Evolutionary conservation across 2,329 filamentous ascomycete genomes (phyloP).

Genomic region (Hypomyces rosellus): DNA sequence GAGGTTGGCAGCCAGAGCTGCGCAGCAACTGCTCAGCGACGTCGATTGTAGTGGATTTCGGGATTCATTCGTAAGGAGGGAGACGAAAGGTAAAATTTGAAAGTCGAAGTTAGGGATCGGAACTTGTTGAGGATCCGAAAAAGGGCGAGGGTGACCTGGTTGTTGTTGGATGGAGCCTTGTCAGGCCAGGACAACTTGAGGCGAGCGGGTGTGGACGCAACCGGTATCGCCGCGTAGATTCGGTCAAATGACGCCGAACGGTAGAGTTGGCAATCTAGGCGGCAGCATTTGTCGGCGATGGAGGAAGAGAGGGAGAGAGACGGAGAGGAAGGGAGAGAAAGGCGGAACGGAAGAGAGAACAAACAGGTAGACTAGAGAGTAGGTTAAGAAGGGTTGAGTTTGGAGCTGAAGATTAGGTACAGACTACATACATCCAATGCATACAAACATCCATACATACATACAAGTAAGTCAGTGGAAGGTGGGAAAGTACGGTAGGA

Average conservation of each 20-base stretch:
- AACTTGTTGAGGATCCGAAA: too few species aligned
- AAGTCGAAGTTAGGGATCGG: too few species aligned
- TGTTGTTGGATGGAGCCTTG: too few species aligned
- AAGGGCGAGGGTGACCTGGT: too few species aligned
- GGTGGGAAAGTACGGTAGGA: background rate
- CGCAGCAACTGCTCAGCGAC: constrained; percentile 28
- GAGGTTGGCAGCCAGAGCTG: constrained; percentile 28
- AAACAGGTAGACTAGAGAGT: background rate
- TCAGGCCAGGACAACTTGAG: too few species aligned
- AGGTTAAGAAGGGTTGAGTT: background rate
- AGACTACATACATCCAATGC: too few species aligned
- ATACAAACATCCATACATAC: too few species aligned
- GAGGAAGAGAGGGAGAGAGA: background rate
- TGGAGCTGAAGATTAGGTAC: constrained; percentile 1
- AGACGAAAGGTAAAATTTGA: background rate
- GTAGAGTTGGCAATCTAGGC: too few species aligned
- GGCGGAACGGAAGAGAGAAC: background rate
- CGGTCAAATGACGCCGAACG: background rate
- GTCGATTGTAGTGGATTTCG: constrained; percentile 19
- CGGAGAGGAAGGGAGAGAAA: background rate
- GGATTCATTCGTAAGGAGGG: constrained; percentile 18
- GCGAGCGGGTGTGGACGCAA: background rate
- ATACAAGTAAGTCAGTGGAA: too few species aligned
- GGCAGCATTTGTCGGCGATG: background rate
- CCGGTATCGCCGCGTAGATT: constrained; percentile 4